These are phyloP conservation scores for Nidularia pulvinata DNA, from an alignment of 768 basidiomycete species.

Conservation along the genomic window DNA sequence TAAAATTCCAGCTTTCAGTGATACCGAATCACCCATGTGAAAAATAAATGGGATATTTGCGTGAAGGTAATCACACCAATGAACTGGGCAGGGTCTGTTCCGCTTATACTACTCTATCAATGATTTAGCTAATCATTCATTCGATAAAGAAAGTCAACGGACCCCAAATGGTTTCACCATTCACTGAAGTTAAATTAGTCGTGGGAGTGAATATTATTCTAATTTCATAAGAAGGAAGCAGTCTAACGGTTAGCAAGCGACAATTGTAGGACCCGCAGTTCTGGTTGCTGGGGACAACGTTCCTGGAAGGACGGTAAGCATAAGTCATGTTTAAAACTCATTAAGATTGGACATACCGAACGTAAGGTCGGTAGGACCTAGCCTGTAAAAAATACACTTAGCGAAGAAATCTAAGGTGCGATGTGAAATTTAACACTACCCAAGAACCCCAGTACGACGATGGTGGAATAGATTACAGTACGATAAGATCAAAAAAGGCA, in stretches of 20 bases:
- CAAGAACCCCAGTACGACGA: conserved; percentile 50
- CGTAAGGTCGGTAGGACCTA: conserved; percentile 62
- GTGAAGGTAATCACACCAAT: conserved; percentile 41
- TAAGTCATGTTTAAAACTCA: background rate
- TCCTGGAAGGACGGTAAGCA: conserved; percentile 10
- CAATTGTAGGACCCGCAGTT: conserved; percentile 50
- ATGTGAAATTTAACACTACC: conserved; percentile 30
- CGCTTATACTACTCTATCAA: conserved; percentile 1
- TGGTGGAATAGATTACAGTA: no score
- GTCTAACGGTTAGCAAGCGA: conserved; percentile 38
- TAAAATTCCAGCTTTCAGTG: conserved; percentile 1
- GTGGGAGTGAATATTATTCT: conserved; percentile 55
- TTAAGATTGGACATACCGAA: conserved; percentile 20
- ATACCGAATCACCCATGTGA: background rate
- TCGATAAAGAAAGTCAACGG: conserved; percentile 5
- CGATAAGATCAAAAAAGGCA: no score
- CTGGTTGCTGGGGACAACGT: conserved; percentile 26
- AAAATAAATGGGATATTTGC: conserved; percentile 17
- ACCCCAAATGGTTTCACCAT: conserved; percentile 60
- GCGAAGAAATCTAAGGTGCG: no score
- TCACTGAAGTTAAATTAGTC: conserved; percentile 24
- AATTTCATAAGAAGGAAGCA: conserved; percentile 36
- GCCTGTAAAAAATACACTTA: conserved; percentile 25
- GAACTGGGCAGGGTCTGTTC: conserved; percentile 25
- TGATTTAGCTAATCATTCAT: background rate